A percentile compares a stretch with the other conserved stretches of the same genome.
Evolutionary conservation across 2,329 filamentous ascomycete species (phyloP).

Genomic region (Ceratocystis cubensis): DNA sequence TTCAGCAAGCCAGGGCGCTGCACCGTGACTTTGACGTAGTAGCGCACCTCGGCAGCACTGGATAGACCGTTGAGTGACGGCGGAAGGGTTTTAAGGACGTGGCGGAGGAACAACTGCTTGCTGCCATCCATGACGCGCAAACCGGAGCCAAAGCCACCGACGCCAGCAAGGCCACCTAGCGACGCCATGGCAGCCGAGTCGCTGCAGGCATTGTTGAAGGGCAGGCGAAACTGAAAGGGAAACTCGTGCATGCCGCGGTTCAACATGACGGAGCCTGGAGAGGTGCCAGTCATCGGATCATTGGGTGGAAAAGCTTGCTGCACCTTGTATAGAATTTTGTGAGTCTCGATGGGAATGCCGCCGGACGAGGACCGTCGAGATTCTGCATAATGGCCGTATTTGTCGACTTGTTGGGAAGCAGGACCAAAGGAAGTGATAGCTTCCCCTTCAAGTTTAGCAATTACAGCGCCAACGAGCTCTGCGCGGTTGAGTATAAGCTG

Average conservation of each 20-base stretch:
- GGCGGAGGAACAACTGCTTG: slow-evolving; percentile 49
- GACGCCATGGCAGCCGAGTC: slow-evolving; percentile 41
- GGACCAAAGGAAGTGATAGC: slow-evolving; percentile 50
- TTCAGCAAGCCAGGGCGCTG: slow-evolving; percentile 80
- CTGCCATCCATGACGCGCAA: slow-evolving; percentile 51
- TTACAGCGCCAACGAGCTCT: slow-evolving; percentile 58
- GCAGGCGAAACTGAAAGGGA: slow-evolving; percentile 64
- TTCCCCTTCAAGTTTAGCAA: slow-evolving; percentile 77
- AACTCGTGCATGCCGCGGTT: slow-evolving; percentile 62
- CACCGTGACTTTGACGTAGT: slow-evolving; percentile 92
- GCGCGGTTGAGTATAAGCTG: slow-evolving; percentile 47
- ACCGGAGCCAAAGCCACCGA: slow-evolving; percentile 40
- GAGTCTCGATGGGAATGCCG: slow-evolving; percentile 41
- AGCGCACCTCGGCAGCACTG: slow-evolving; percentile 76
- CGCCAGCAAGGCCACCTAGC: slow-evolving; percentile 41
- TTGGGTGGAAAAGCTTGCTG: slow-evolving; percentile 59
- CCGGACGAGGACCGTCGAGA: slow-evolving; percentile 21
- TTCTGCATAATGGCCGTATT: slow-evolving; percentile 27
- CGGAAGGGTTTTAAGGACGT: slow-evolving; percentile 77
- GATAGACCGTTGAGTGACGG: slow-evolving; percentile 82
- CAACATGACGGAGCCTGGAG: slow-evolving; percentile 44
- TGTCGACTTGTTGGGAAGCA: slow-evolving; percentile 29
- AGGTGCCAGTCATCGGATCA: slow-evolving; percentile 31
- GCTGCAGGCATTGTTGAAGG: slow-evolving; percentile 62
- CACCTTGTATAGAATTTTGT: slow-evolving; percentile 64